Conservation (phyloP, 176 grass and related monocot genomes). For the Sorghum bicolor region Sorghum_bicolor_NCBIv3 NC_012872.2:12992001-12992500, state of each 20-base stretch:
- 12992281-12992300: neutral
- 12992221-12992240: neutral
- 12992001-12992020: neutral
- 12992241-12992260: no score
- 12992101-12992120: neutral
- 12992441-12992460: conserved; percentile 4
- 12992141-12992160: no score
- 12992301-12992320: neutral
- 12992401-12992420: conserved; percentile 14
- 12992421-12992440: neutral
- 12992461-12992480: neutral
- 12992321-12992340: conserved; percentile 10
- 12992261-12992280: no score
- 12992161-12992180: no score
- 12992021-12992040: neutral
- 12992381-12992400: conserved; percentile 1
- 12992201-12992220: neutral
- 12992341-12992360: neutral
- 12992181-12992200: no score
- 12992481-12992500: neutral
- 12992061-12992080: neutral
- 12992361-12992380: neutral
- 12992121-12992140: neutral
- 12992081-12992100: neutral
- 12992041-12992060: neutral